Evolutionary conservation across 169 alveolate species (phyloP), one percentile per base, ranked within the genome.

Genomic region (Condylostoma magnum): DNA sequence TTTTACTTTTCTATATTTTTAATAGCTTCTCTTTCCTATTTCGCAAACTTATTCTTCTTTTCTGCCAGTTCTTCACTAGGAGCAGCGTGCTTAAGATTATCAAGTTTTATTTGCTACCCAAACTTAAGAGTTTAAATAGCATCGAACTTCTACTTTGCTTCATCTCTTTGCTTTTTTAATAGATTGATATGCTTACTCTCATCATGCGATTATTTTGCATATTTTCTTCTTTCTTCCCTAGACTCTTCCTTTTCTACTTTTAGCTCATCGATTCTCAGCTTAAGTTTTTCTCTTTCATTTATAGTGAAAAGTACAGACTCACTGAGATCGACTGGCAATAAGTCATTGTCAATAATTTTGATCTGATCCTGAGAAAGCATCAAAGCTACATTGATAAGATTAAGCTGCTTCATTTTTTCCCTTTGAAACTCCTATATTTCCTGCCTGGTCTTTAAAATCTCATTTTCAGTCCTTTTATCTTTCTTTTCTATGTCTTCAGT

Each of bases 41-140:
- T 68, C 55, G 72, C 36, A 86, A 87, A 86, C 74, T 89, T 76
- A 66, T 82, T 73, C 72, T 84, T 76, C 56, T 80, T 53, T 53
- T 89, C 88, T 4, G 83, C 71, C 0, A 89, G 93, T 34, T 77
- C 77, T 25, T 71, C 80, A 2, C 92, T 79, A 18, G 93, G 93
- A 20, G 87, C 90, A n/a, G 87, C 69, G 22, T 80, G 81, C 56
- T 86, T 91, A 1, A 90, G 58, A 43, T 70, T 70, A 20, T 86
- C 91, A 33, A 90, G 81, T 56, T 86, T 90, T 12, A 87, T 91
- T 0, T 82, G 63, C 75, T 87, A 91, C 30, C 97, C 97, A 52
- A 92, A 92, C 56, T 90, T 84, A 28, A 92, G 93, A 88, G 89
- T 86, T 85, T 80, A 94, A 67, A 85, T 76, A 77, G 89, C 94